A percentile compares a stretch with the other conserved stretches of the same genome.
Evolutionary conservation across 345 rosid species (phyloP).

Genomic region (Moringa oleifera): DNA sequence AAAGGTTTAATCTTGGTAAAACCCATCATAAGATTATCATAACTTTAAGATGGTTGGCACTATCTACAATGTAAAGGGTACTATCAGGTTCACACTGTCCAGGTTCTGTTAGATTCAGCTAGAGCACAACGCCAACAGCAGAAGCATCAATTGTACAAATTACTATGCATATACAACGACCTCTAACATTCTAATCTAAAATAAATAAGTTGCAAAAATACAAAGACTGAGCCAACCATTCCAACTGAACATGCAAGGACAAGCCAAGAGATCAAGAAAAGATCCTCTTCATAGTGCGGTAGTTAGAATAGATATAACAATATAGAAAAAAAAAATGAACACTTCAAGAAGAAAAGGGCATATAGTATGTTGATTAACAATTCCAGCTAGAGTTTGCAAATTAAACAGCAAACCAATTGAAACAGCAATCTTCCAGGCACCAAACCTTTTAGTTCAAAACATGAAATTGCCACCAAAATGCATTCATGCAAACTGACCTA

Average conservation of each 20-base stretch:
- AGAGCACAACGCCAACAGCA: background rate
- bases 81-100: background rate
- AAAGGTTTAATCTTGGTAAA: background rate
- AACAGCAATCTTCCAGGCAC: background rate
- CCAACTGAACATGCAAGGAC: conserved; percentile 6
- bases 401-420: background rate
- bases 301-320: background rate
- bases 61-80: too few species aligned
- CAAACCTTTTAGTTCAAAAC: conserved; percentile 2
- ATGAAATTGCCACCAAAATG: background rate
- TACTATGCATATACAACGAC: too few species aligned
- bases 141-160: background rate
- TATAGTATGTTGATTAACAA: background rate
- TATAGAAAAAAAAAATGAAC: too few species aligned
- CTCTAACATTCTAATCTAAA: too few species aligned
- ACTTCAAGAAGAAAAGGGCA: too few species aligned
- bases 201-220: background rate
- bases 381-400: background rate
- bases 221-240: background rate
- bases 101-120: background rate
- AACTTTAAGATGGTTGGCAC: background rate
- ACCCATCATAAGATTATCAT: background rate
- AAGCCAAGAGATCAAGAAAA: background rate
- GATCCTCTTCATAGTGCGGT: background rate
- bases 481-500: conserved; percentile 31